These are phyloP conservation scores for Penicillium flavigenum DNA, from an alignment of 495 filamentous ascomycete species.

Conservation along the genomic window DNA sequence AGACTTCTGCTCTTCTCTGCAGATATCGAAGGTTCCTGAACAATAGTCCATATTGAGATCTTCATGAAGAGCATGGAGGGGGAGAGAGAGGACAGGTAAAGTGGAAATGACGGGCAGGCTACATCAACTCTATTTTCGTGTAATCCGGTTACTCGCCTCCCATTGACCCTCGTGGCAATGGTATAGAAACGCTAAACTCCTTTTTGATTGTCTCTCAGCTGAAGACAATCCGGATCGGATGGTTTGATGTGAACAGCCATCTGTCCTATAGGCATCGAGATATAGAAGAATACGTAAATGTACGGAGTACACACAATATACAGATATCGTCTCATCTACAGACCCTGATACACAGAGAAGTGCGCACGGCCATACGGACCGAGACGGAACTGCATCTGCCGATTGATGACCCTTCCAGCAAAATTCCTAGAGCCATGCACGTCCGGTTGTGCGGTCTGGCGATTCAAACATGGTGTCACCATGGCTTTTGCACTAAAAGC, in stretches of 20 bases:
- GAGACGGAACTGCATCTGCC: slow-evolving; percentile 27
- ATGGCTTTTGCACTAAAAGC: slow-evolving; percentile 22
- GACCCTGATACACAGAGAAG: slow-evolving; percentile 18
- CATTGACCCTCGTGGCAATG: slow-evolving; percentile 20
- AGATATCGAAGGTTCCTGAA: slow-evolving; percentile 13
- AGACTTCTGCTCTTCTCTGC: slow-evolving; percentile 14
- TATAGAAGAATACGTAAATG: neutral
- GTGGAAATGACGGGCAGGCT: slow-evolving; percentile 23
- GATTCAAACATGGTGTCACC: slow-evolving; percentile 26
- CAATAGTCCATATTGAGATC: slow-evolving; percentile 6
- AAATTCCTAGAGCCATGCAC: slow-evolving; percentile 24
- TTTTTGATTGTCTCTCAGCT: neutral
- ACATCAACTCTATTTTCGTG: slow-evolving; percentile 32
- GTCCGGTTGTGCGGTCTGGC: slow-evolving; percentile 24
- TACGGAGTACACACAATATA: neutral
- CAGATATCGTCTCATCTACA: neutral
- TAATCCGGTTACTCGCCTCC: slow-evolving; percentile 14
- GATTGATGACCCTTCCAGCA: slow-evolving; percentile 16
- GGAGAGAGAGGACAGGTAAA: slow-evolving; percentile 3
- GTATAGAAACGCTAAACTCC: neutral
- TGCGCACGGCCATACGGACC: slow-evolving; percentile 26
- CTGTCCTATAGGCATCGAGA: neutral
- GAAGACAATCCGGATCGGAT: neutral
- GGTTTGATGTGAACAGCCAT: neutral
- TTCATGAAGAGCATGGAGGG: slow-evolving; percentile 2